Evolutionary conservation across 148 eudicot genomes (phyloP).

Genomic region (Cornus controversa): DNA sequence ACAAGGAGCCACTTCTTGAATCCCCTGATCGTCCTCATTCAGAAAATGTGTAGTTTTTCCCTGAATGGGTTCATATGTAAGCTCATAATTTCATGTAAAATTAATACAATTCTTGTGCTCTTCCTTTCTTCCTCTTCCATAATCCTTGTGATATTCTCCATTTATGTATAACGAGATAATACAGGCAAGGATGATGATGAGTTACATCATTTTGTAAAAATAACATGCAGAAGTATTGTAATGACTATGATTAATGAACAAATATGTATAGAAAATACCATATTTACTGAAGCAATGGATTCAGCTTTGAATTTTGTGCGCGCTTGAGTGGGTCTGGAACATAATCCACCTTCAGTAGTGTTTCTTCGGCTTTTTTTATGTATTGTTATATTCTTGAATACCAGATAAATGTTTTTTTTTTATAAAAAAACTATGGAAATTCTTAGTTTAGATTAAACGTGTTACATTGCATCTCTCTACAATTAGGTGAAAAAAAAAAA

Average conservation of each 20-base stretch:
- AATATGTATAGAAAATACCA: not conserved
- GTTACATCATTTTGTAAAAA: not conserved
- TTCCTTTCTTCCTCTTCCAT: not conserved
- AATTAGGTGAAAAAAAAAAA: too few species aligned
- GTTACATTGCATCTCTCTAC: too few species aligned
- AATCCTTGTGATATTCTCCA: not conserved
- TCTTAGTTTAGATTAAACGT: too few species aligned
- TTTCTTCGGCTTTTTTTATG: too few species aligned
- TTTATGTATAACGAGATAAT: too few species aligned
- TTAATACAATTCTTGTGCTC: not conserved
- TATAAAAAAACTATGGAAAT: too few species aligned
- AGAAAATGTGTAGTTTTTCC: conserved; percentile 30
- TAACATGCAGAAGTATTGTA: not conserved
- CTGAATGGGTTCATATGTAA: not conserved
- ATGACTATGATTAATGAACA: not conserved
- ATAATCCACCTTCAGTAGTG: not conserved
- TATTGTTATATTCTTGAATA: too few species aligned
- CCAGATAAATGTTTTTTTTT: too few species aligned
- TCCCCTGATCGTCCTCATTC: conserved; percentile 24
- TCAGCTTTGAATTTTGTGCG: too few species aligned
- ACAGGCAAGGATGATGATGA: too few species aligned
- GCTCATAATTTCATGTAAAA: not conserved
- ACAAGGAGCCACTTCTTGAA: conserved; percentile 51
- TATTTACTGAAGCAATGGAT: too few species aligned
- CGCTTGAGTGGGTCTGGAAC: too few species aligned